A percentile compares a stretch with the other conserved stretches of the same genome.
Conservation (phyloP, 2,329 filamentous ascomycete genomes). For the Phyllosticta citriasiana region DNA sequence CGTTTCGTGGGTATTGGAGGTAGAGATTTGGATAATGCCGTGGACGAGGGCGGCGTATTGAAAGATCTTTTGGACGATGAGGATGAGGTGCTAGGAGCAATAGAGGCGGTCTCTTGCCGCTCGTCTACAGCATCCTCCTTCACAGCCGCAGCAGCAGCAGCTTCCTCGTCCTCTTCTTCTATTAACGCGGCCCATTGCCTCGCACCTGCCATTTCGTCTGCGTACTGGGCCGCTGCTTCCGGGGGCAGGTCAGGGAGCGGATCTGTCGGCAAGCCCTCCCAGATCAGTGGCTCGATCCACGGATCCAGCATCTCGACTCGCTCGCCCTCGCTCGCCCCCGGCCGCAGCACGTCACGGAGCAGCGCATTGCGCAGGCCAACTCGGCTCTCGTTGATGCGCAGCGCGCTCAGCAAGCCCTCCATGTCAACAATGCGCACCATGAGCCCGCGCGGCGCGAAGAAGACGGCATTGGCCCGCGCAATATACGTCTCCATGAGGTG, state of each 20-base stretch:
- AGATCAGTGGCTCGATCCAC: slow-evolving; percentile 19
- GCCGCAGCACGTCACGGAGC: slow-evolving; percentile 3
- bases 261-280: slow-evolving; percentile 16
- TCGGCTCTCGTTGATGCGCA: slow-evolving; percentile 17
- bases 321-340: slow-evolving; percentile 13
- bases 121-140: neutral
- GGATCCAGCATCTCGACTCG: slow-evolving; percentile 21
- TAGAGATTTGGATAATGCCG: neutral
- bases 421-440: slow-evolving; percentile 19
- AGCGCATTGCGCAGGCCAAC: slow-evolving; percentile 13
- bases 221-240: slow-evolving; percentile 15
- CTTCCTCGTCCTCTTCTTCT: neutral
- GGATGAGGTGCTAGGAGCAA: neutral
- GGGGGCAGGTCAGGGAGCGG: slow-evolving; percentile 12
- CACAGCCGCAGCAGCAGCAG: neutral
- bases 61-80: neutral
- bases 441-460: slow-evolving; percentile 24
- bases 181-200: neutral
- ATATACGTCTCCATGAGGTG: slow-evolving; percentile 19
- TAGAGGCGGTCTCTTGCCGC: neutral
- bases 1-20: neutral
- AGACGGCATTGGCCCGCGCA: slow-evolving; percentile 20
- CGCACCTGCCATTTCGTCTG: slow-evolving; percentile 2
- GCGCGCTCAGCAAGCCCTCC: slow-evolving; percentile 15
- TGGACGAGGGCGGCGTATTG: neutral